A percentile compares a stretch with the other conserved stretches of the same genome.
Evolutionary conservation across 78 protist genomes (phyloP).

Genomic region (Dictyostelium capitatum): DNA sequence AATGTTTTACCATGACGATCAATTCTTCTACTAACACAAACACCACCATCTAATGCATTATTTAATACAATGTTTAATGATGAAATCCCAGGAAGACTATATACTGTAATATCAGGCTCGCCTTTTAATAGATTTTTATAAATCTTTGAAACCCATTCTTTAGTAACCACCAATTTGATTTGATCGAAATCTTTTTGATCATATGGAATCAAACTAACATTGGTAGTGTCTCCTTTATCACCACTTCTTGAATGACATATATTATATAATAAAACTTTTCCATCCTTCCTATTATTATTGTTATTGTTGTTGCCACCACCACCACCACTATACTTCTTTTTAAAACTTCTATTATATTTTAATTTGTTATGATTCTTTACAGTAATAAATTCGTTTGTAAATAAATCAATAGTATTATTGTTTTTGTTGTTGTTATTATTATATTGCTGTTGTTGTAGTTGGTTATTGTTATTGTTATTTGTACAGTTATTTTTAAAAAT

Average conservation of each 20-base stretch:
- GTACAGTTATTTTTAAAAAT: slow-evolving; percentile 18
- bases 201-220: slow-evolving; percentile 63
- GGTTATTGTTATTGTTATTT: neutral
- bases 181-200: slow-evolving; percentile 42
- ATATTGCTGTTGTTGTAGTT: neutral
- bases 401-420: neutral
- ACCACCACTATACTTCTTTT: neutral
- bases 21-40: slow-evolving; percentile 73
- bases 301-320: neutral
- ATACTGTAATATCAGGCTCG: slow-evolving; percentile 26
- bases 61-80: slow-evolving; percentile 46
- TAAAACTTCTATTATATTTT: neutral
- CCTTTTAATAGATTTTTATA: slow-evolving; percentile 36
- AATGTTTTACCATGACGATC: slow-evolving; percentile 81
- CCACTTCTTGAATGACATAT: slow-evolving; percentile 75
- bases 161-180: slow-evolving; percentile 25
- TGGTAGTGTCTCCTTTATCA: slow-evolving; percentile 74
- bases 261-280: slow-evolving; percentile 55
- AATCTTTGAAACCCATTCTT: slow-evolving; percentile 69
- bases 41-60: slow-evolving; percentile 79
- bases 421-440: neutral
- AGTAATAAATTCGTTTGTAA: slow-evolving; percentile 1
- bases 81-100: slow-evolving; percentile 55
- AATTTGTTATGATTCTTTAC: neutral
- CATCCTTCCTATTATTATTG: neutral